A percentile compares a stretch with the other conserved stretches of the same genome.
Evolutionary conservation across 805 yeast species (phyloP).

Genomic region (Cyberlindnera americana): DNA sequence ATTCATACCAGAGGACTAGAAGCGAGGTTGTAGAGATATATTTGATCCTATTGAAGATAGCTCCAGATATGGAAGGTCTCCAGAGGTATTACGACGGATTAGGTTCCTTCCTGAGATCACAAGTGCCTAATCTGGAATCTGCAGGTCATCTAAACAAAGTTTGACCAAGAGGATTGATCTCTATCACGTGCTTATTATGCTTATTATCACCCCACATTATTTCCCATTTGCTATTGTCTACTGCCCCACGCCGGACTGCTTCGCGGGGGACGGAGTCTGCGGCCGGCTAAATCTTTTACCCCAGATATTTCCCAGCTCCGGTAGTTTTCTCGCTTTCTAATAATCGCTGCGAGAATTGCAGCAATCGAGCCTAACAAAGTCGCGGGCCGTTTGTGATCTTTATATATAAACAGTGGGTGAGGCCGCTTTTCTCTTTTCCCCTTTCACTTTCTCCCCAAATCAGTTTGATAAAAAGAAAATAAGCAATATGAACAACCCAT

Average conservation of each 20-base stretch:
- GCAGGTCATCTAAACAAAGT: no score
- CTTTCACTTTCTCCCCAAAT: no score
- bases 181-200: no score
- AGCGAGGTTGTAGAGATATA: conserved; percentile 21
- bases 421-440: background rate
- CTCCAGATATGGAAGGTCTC: background rate
- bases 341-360: conserved; percentile 5
- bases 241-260: no score
- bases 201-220: background rate
- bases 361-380: no score
- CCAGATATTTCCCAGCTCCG: background rate
- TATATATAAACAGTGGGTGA: no score
- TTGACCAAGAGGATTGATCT: no score
- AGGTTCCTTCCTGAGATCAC: conserved; percentile 13
- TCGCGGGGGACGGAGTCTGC: no score
- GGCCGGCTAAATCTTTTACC: no score
- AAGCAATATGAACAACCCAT: conserved; percentile 1
- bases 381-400: no score
- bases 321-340: background rate
- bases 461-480: no score
- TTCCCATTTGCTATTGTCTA: no score
- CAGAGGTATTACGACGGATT: conserved; percentile 12
- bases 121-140: conserved; percentile 6
- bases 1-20: conserved; percentile 22
- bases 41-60: conserved; percentile 11